Evolutionary conservation across 2,329 filamentous ascomycete genomes (phyloP), one percentile per base, ranked within the genome.

Genomic region (Didymellaceae sp.): DNA sequence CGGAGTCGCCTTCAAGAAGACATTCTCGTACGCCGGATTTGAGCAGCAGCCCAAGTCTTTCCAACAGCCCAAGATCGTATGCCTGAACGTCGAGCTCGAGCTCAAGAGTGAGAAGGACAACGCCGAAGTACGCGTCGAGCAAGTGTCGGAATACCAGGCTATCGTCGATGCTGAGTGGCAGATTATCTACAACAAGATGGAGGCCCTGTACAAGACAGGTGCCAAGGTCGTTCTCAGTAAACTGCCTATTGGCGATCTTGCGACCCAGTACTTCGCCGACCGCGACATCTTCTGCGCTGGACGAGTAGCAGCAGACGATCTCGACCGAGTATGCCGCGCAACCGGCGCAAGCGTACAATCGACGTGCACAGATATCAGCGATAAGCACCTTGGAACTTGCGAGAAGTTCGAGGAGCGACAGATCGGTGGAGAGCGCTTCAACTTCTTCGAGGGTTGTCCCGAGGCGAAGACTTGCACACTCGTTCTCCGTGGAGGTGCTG

Each of bases 111-210:
- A 99, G 77, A 99, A 97, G 82, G 94, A 99, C 79, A 99, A 99
- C 69, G 94, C 94, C 52, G 94, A 99, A 80, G 91, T 99, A 58
- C 88, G 94, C 52, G 92, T 99, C 51, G 94, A 97, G 78, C 92
- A 97, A 76, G 94, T 99, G 43, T 96, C 93, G 16, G 94, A 99
- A 78, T 99, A 99, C 80, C 94, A 99, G 79, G 94, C 94, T 57
- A 97, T 99, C 64, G 94, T 99, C 72, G 94, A 99, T 71, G 94
- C 94, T 22, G 94, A 99, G 77, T 99, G 94, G 94, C 91, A 97
- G 77, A 99, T 99, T 72, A 99, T 99, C 75, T 97, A 88, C 85
- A 93, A 97, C 82, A 99, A 99, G 83, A 89, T 99, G 74, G 94
- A 99, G 79, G 90, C 93, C 39, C 79, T 96, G 45, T 85, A 93